Base-by-base conservation (phyloP, 192 early-diverging fungal species). In the Coemansia sp. region DNA sequence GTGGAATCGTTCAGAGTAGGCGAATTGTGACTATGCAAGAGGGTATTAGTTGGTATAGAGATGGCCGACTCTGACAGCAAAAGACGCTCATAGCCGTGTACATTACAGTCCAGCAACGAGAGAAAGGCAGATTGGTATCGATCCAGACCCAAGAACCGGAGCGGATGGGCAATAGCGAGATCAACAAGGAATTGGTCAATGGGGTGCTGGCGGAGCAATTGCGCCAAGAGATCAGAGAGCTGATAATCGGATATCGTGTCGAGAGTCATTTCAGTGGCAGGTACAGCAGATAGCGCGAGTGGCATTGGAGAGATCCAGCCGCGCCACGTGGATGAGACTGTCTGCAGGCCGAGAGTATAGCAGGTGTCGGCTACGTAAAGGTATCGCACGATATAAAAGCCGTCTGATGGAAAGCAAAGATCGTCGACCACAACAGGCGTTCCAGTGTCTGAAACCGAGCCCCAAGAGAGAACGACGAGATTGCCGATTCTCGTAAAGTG, bases 381-480 rank as follows among this genome's bases (percentile, higher is more conserved):
- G 40, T 67, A 33, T n/a, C 75, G 75, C 50, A 66, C 24, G 17
- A 63, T 62, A 10, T 39, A 59, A 17, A 78, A 44, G 2, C 48
- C 70, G 10, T 56, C 14, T 11, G 62, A 9, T 42, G 54, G 66
- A 42, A 31, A 24, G 42, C 21, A 16, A 9, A 33, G 14, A 6
- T 35, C 14, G 16, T 16, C 54, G 2, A n/a, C 14, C 6, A 16
- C 14, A 3, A 57, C 2, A 3, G 44, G 50, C 36, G 53, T 19
- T 42, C 39, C 34, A 7, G 4, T 17, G 11, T 35, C 14, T 31
- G 42, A 8, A 16, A 6, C 41, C 36, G 44, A 13, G 21, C 62
- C 69, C 66, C 66, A 74, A 13, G 42, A 37, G 8, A 74, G 45
- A 37, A 74, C 62, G 17, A 74, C 37, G 24, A 74, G 64, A 14